Conservation (phyloP, 305 asterid genomes). For the Euphrasia arctica region DNA sequence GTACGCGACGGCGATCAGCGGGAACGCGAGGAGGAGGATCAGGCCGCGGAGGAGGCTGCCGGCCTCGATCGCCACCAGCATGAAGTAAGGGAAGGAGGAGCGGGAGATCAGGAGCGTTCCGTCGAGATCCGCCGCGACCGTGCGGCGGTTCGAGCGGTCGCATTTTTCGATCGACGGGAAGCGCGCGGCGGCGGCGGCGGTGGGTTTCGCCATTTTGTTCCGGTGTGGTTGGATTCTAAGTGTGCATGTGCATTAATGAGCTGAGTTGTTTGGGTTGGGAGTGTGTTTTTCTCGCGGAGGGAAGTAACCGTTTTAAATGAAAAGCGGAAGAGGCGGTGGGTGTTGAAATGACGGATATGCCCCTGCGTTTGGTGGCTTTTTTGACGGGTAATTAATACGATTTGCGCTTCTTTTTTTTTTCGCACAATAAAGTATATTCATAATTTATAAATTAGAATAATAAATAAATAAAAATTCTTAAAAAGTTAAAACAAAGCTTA, state of each 20-base stretch:
- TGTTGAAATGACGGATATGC: slow-evolving; percentile 29
- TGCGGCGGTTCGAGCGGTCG: slow-evolving; percentile 33
- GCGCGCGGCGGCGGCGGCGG: slow-evolving; percentile 28
- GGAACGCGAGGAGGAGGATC: slow-evolving; percentile 71
- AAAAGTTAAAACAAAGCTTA: too few relatives aligned
- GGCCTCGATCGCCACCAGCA: slow-evolving; percentile 95
- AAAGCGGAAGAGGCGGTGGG: neutral
- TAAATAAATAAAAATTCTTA: too few relatives aligned
- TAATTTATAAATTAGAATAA: neutral
- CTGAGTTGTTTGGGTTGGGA: neutral
- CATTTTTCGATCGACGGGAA: slow-evolving; percentile 83
- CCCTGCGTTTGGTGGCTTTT: slow-evolving; percentile 29
- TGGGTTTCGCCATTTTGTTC: slow-evolving; percentile 31
- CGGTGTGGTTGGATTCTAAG: slow-evolving; percentile 20
- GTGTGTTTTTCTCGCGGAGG: slow-evolving; percentile 36
- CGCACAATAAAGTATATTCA: too few relatives aligned
- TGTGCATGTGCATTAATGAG: slow-evolving; percentile 24
- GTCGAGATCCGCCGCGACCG: slow-evolving; percentile 96
- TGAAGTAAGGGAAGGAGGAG: slow-evolving; percentile 96
- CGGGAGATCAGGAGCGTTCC: slow-evolving; percentile 85
- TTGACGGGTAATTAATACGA: slow-evolving; percentile 11
- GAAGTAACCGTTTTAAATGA: slow-evolving; percentile 55
- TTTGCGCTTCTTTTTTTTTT: too few relatives aligned
- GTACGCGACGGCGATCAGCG: slow-evolving; percentile 77
- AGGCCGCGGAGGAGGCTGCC: slow-evolving; percentile 91